Percentiles rank a stretch among this genome's conserved stretches.
phyloP scores from a whole-genome alignment of 495 filamentous ascomycete genomes.

The Penicillium paradoxum region DNA sequence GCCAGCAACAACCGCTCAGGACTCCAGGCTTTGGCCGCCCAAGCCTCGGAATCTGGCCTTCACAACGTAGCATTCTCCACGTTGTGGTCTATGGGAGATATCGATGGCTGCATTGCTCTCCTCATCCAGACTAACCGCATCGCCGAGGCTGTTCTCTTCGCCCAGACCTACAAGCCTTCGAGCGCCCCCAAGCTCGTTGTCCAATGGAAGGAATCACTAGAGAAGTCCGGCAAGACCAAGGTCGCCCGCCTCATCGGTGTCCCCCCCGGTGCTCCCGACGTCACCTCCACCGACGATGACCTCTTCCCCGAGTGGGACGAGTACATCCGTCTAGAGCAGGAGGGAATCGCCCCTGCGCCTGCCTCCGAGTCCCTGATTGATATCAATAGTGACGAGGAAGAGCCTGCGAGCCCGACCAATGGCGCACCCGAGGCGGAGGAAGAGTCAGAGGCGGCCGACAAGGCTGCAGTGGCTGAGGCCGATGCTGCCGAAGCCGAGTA shows the following conservation, averaged over 20 bases:
- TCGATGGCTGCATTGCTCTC: conserved; percentile 75
- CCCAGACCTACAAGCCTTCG: conserved; percentile 90
- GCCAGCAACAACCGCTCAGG: conserved; percentile 72
- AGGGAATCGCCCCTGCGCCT: conserved; percentile 46
- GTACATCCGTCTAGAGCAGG: conserved; percentile 74
- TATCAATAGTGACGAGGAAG: conserved; percentile 35
- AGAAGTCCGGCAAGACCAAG: conserved; percentile 74
- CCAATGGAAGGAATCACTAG: conserved; percentile 76
- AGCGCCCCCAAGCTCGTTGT: conserved; percentile 61
- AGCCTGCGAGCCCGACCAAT: conserved; percentile 29
- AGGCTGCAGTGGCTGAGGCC: conserved; percentile 15
- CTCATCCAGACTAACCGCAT: conserved; percentile 70
- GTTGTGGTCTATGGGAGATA: conserved; percentile 80
- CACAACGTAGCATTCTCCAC: conserved; percentile 91
- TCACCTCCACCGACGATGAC: conserved; percentile 70
- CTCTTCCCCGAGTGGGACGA: conserved; percentile 96
- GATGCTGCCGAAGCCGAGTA: conserved; percentile 24
- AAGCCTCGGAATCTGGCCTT: conserved; percentile 69
- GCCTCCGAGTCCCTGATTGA: conserved; percentile 47
- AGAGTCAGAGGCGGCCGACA: conserved; percentile 11
- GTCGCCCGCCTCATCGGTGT: conserved; percentile 76
- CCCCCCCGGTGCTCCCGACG: conserved; percentile 54
- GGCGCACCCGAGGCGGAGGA: conserved; percentile 31
- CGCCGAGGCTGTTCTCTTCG: conserved; percentile 84
- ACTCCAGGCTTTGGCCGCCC: conserved; percentile 60